A percentile compares a stretch with the other conserved stretches of the same genome.
Evolutionary conservation across 495 filamentous ascomycete genomes (phyloP).

Genomic region (Cercophora sp.): DNA sequence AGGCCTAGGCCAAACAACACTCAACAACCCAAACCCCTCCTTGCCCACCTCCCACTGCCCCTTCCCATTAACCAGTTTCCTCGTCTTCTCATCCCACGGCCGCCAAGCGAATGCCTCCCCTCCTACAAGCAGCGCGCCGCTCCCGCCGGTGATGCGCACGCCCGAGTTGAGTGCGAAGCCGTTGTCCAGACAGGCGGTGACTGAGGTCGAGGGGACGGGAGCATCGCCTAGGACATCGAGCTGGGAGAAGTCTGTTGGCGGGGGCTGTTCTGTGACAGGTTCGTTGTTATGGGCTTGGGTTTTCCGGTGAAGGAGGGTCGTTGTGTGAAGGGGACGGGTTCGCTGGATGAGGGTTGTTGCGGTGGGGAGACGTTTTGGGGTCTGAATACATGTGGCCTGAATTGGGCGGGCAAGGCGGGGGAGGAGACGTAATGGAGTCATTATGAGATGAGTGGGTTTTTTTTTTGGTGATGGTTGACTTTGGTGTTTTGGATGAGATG

Average conservation of each 20-base stretch:
- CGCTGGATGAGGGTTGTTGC: not conserved
- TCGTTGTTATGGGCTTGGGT: constrained; percentile 18
- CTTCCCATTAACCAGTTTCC: constrained; percentile 60
- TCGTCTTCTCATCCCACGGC: constrained; percentile 56
- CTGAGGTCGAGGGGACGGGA: constrained; percentile 69
- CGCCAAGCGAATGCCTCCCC: constrained; percentile 87
- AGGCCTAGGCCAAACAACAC: constrained; percentile 83
- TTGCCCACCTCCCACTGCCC: constrained; percentile 74
- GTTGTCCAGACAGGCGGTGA: constrained; percentile 73
- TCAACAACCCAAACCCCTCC: constrained; percentile 73
- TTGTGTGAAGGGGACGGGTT: not conserved
- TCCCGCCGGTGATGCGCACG: constrained; percentile 57
- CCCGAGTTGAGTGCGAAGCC: constrained; percentile 83
- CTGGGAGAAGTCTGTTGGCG: constrained; percentile 62
- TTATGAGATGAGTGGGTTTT: too few relatives aligned
- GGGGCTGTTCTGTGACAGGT: constrained; percentile 14
- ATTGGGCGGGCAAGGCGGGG: not conserved
- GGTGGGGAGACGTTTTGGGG: not conserved
- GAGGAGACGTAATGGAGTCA: constrained; percentile 7
- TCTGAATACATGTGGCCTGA: not conserved
- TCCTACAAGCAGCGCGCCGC: constrained; percentile 68
- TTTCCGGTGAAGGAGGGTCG: not conserved
- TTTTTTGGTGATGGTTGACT: constrained; percentile 8
- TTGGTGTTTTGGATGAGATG: not conserved
- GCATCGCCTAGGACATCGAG: constrained; percentile 78